A percentile compares a stretch with the other conserved stretches of the same genome.
Conservation (phyloP, 2,329 filamentous ascomycete genomes). For the Malbranchea zuffiana region DNA sequence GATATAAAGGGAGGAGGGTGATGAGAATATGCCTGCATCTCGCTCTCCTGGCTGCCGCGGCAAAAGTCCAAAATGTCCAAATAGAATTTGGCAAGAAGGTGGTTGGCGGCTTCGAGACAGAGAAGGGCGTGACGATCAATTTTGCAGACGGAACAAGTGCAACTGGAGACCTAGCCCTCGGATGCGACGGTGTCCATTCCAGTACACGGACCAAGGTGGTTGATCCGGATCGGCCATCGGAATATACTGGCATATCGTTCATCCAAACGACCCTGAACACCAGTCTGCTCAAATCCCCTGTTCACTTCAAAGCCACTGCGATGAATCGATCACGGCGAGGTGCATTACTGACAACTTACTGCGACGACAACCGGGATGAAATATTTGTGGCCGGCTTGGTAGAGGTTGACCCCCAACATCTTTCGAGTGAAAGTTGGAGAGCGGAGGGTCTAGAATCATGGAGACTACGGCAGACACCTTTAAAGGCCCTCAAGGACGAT, state of each 20-base stretch:
- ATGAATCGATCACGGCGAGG: constrained; percentile 33
- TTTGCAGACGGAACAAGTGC: constrained; percentile 31
- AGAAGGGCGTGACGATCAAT: constrained; percentile 23
- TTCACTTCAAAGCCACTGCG: constrained; percentile 32
- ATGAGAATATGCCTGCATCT: constrained; percentile 34
- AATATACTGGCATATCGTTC: constrained; percentile 35
- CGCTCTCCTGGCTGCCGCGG: constrained; percentile 31
- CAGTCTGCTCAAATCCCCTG: constrained; percentile 17
- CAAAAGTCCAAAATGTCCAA: constrained; percentile 28
- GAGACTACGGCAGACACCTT: constrained; percentile 26
- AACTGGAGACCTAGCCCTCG: constrained; percentile 28
- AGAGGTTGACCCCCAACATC: constrained; percentile 24
- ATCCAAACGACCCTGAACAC: constrained; percentile 27
- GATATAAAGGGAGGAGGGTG: constrained; percentile 33
- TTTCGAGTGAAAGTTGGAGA: constrained; percentile 17
- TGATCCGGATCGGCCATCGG: constrained; percentile 25
- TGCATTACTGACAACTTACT: constrained; percentile 32
- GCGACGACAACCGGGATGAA: constrained; percentile 25
- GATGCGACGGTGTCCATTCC: constrained; percentile 35
- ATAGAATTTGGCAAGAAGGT: constrained; percentile 36
- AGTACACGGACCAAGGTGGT: constrained; percentile 28
- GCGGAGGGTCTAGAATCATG: constrained; percentile 15
- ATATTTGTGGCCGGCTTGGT: constrained; percentile 34
- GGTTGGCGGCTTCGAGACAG: constrained; percentile 24
- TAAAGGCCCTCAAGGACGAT: constrained; percentile 26